phyloP scores from a whole-genome alignment of 2,329 filamentous ascomycete species.

The Aspergillus clavatus region DNA sequence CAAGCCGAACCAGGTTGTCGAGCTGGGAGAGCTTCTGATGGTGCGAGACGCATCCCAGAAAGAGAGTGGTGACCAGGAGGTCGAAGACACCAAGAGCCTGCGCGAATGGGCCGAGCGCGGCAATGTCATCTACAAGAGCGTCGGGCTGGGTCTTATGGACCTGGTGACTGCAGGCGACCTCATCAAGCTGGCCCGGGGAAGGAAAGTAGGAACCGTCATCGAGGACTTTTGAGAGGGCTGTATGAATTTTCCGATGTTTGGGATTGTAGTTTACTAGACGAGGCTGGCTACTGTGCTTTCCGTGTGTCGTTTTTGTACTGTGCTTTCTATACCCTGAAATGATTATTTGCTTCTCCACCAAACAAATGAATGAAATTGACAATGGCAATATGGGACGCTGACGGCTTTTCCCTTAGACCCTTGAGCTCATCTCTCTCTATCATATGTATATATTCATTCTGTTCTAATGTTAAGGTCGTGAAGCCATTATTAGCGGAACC shows the following conservation, averaged over 20 bases:
- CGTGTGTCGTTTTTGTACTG: no score
- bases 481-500: no score
- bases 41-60: conserved; percentile 49
- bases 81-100: conserved; percentile 41
- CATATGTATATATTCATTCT: no score
- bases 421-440: no score
- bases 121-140: conserved; percentile 66
- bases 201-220: conserved; percentile 49
- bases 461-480: no score
- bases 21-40: conserved; percentile 77
- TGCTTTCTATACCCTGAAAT: neutral
- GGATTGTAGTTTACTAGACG: neutral
- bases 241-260: neutral
- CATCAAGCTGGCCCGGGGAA: conserved; percentile 52
- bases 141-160: conserved; percentile 66
- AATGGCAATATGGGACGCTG: no score
- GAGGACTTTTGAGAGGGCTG: conserved; percentile 44
- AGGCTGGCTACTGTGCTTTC: no score
- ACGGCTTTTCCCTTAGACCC: no score
- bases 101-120: conserved; percentile 58
- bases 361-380: no score
- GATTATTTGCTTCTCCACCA: neutral
- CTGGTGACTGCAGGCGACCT: conserved; percentile 58
- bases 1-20: conserved; percentile 69
- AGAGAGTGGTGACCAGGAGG: conserved; percentile 28